Percentiles rank a stretch among this genome's conserved stretches.
Conservation (phyloP, 139 green algal species). For the Coelastrella sp. region DNA sequence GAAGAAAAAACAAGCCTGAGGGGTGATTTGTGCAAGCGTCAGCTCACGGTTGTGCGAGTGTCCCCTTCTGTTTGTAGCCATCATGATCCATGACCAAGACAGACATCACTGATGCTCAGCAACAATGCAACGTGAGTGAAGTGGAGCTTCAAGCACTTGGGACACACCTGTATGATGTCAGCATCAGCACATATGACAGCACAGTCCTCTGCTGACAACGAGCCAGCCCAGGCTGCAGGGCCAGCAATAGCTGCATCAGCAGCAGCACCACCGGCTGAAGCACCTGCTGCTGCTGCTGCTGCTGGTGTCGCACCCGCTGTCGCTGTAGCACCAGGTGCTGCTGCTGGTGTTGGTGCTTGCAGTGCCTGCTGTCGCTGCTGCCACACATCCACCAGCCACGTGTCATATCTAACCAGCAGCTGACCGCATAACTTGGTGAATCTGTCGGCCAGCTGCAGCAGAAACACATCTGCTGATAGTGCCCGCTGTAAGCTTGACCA, state of each 20-base stretch:
- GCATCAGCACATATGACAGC: slow-evolving; percentile 39
- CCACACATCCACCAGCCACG: slow-evolving; percentile 66
- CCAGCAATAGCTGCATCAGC: neutral
- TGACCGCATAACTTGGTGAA: slow-evolving; percentile 88
- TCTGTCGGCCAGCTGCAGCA: slow-evolving; percentile 84
- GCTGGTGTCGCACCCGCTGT: slow-evolving; percentile 4
- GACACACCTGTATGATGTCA: slow-evolving; percentile 13
- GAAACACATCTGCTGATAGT: slow-evolving; percentile 70
- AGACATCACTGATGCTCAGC: too few species aligned
- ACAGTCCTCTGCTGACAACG: slow-evolving; percentile 6
- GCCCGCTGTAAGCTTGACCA: slow-evolving; percentile 59
- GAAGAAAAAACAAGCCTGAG: too few species aligned
- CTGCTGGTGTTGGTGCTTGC: slow-evolving; percentile 20
- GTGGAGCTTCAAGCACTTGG: too few species aligned
- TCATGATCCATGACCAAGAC: too few species aligned
- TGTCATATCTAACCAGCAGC: slow-evolving; percentile 81
- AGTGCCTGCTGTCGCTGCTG: slow-evolving; percentile 43
- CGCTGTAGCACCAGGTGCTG: neutral
- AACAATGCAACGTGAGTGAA: too few species aligned
- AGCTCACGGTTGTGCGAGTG: too few species aligned
- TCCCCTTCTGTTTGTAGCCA: too few species aligned
- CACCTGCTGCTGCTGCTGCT: slow-evolving; percentile 5
- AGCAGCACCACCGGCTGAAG: slow-evolving; percentile 7
- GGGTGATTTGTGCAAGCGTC: too few species aligned
- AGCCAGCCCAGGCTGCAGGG: slow-evolving; percentile 4